Evolutionary conservation across 2,329 filamentous ascomycete species (phyloP).

Genomic region (Chalaropsis thielavioides): DNA sequence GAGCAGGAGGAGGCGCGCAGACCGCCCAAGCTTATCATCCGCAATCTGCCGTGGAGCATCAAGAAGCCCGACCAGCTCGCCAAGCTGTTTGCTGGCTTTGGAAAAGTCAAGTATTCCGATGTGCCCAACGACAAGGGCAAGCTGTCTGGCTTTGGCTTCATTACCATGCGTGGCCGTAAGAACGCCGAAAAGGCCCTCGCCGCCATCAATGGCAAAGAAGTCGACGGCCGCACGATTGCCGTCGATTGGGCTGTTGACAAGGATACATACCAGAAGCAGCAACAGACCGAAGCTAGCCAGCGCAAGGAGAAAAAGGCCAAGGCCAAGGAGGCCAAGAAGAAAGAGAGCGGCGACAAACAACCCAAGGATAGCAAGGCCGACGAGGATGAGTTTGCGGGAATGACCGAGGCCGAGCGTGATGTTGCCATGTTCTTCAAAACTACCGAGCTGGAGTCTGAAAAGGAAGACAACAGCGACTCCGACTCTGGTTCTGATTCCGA

Average conservation of each 20-base stretch:
- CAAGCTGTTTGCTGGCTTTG: slow-evolving; percentile 69
- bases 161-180: slow-evolving; percentile 72
- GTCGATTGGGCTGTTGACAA: slow-evolving; percentile 98
- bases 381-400: slow-evolving; percentile 19
- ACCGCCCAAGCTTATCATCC: slow-evolving; percentile 67
- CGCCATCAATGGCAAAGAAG: slow-evolving; percentile 71
- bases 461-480: slow-evolving; percentile 35
- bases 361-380: slow-evolving; percentile 24
- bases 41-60: slow-evolving; percentile 92
- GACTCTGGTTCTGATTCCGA: slow-evolving; percentile 29
- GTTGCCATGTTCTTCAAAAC: slow-evolving; percentile 42
- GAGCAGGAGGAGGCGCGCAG: slow-evolving; percentile 41
- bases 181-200: slow-evolving; percentile 84
- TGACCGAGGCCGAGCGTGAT: slow-evolving; percentile 29
- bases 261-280: slow-evolving; percentile 60
- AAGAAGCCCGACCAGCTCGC: slow-evolving; percentile 71
- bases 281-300: slow-evolving; percentile 25
- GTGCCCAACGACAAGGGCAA: slow-evolving; percentile 65
- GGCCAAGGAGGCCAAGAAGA: slow-evolving; percentile 18
- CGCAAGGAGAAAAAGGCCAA: slow-evolving; percentile 28
- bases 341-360: slow-evolving; percentile 29
- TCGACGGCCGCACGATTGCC: slow-evolving; percentile 76
- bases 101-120: slow-evolving; percentile 78
- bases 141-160: slow-evolving; percentile 82
- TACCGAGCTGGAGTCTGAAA: slow-evolving; percentile 43